Evolutionary conservation across 208 protist genomes (phyloP), one percentile per base, ranked within the genome.

Genomic region (Lotmaria passim): DNA sequence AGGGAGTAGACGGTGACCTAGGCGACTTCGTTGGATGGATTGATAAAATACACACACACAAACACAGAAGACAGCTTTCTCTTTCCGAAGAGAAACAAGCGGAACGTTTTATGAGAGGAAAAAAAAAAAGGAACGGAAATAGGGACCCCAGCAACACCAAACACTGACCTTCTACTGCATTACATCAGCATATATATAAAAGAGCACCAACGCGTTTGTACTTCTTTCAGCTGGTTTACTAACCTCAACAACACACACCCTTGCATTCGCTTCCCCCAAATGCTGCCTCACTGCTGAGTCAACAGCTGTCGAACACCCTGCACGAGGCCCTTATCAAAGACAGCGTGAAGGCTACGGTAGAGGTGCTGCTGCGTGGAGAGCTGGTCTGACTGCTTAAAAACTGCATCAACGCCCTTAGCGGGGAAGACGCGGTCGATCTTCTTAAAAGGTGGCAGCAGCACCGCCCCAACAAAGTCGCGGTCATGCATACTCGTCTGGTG

Each of bases 381-480:
- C 11, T 47, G 26, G 56, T 66, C 50, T 8, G 26, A 24, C 6
- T 30, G 55, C 26, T 57, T 17, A 0, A 58, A 30, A 26, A 41
- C 15, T 3, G 68, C 38, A 11, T 60, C 48, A 14, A 33, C 48
- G 3, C 24, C 36, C 2, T 23, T 34, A 0, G 10, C 34, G 14
- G 68, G 3, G 19, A 73, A 73, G 0, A 33, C 12, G 15, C 21
- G 14, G 50, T 74, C 69, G 7, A 74, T 61, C 51, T 52, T 74
- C 24, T 14, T 1, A 41, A 55, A 67, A 15, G 69, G 69, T 41
- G 69, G 69, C 17, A 67, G 15, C 48, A 74, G 39, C 38, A 47
- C 31, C 0, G 59, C 30, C 11, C 59, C 59, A 19, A 74, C 53
- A 41, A 53, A 53, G 51, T 74, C 59, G 15, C 55, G 38, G 48